phyloP scores from a whole-genome alignment of 2,329 filamentous ascomycete genomes.

The Xylariaceae sp. region DNA sequence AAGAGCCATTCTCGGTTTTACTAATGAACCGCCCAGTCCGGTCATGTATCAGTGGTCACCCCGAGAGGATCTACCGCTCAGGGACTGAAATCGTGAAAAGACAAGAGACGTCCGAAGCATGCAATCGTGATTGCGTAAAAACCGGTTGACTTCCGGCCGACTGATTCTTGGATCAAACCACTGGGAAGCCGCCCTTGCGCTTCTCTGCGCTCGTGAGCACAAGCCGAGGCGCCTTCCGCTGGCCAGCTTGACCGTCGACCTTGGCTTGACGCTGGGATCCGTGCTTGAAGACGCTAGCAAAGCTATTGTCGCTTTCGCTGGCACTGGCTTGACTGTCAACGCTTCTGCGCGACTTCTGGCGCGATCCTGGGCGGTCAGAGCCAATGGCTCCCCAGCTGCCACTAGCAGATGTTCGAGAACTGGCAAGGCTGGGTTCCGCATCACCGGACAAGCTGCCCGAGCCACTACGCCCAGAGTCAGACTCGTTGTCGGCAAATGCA shows the following conservation, averaged over 20 bases:
- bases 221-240: slow-evolving; percentile 81
- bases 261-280: slow-evolving; percentile 50
- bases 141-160: slow-evolving; percentile 18
- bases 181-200: slow-evolving; percentile 60
- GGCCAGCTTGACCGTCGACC: slow-evolving; percentile 53
- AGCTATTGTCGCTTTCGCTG: slow-evolving; percentile 55
- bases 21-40: slow-evolving; percentile 24
- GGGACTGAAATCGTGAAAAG: slow-evolving; percentile 28
- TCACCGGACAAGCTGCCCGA: slow-evolving; percentile 79
- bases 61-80: slow-evolving; percentile 32
- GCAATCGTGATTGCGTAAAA: slow-evolving; percentile 31
- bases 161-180: slow-evolving; percentile 23
- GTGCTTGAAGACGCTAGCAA: slow-evolving; percentile 63
- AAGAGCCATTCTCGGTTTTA: slow-evolving; percentile 28
- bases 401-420: slow-evolving; percentile 71
- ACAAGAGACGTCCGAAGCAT: slow-evolving; percentile 31
- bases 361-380: slow-evolving; percentile 72
- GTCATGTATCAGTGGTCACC: slow-evolving; percentile 24
- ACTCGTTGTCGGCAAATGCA: slow-evolving; percentile 68
- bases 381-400: slow-evolving; percentile 75
- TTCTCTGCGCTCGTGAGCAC: slow-evolving; percentile 87
- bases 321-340: slow-evolving; percentile 64
- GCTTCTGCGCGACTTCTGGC: slow-evolving; percentile 61
- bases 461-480: slow-evolving; percentile 65
- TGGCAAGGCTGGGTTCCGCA: slow-evolving; percentile 62